Conservation (phyloP, 1,284 basidiomycete species). For the Apiotrichum akiyoshidainum region DNA sequence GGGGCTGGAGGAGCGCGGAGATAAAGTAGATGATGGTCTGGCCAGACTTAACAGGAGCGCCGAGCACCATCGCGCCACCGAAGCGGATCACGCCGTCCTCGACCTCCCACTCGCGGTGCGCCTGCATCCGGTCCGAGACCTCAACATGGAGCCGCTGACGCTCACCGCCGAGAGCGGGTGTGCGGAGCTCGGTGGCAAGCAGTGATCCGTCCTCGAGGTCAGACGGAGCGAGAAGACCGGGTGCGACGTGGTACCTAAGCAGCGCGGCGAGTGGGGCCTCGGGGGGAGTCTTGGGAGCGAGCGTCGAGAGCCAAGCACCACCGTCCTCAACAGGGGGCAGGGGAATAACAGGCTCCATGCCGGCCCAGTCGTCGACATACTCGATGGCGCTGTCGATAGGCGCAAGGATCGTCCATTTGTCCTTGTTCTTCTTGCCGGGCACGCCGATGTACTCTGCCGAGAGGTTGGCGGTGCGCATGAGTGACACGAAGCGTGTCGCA, state of each 20-base stretch:
- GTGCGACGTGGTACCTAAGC: conserved; percentile 76
- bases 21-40: conserved; percentile 87
- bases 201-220: conserved; percentile 72
- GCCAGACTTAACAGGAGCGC: conserved; percentile 61
- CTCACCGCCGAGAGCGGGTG: conserved; percentile 63
- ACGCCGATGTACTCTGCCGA: conserved; percentile 66
- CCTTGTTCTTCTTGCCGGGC: conserved; percentile 42
- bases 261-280: conserved; percentile 42
- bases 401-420: conserved; percentile 74
- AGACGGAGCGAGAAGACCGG: conserved; percentile 66
- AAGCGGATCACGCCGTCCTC: conserved; percentile 66
- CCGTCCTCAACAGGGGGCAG: no score
- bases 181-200: conserved; percentile 71
- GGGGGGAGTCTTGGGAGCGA: not conserved
- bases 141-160: conserved; percentile 72
- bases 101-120: conserved; percentile 50
- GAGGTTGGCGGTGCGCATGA: conserved; percentile 77
- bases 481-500: conserved; percentile 82
- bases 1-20: conserved; percentile 75
- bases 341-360: not conserved
- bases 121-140: conserved; percentile 52
- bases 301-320: not conserved
- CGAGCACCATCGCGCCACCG: conserved; percentile 76
- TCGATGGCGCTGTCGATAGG: conserved; percentile 80
- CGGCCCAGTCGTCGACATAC: conserved; percentile 12